Base-by-base conservation (phyloP, 176 grass and related monocot genomes). In the Calamus simplicifolius region DNA sequence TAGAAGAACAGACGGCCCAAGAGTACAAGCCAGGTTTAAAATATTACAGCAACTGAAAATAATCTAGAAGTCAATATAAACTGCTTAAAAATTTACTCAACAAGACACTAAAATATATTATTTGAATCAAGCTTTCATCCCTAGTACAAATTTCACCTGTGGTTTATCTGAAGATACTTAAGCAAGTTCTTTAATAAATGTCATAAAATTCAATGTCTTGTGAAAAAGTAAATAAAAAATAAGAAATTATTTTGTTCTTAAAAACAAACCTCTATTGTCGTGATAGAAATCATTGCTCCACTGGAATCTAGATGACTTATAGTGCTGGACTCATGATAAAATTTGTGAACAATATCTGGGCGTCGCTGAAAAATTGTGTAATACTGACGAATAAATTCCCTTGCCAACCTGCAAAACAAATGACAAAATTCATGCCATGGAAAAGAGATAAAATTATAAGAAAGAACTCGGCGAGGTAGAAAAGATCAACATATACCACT, bases 361-460 rank as follows among this genome's bases (percentile, higher is more conserved):
- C 79, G 66, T 31, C 63, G 75, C 0, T 92, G 84, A 50, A 98
- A 76, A 69, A 92, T 86, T 6, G 66, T 69, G 68, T 98, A 98
- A 62, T 98, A 98, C 31, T 92, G 93, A 52, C 88, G 69, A 57
- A 98, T 79, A 80, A 98, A 98, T 61, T 79, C n/a, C 87, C 31
- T 69, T 69, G 12, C 81, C 64, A 73, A 98, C 75, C 87, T 98
- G 68, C 13, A 73, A 27, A 68, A 25, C 23, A 59, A 50, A 25
- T 53, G 1, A 12, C 26, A 58, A 43, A 6, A 52, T 17, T 7
- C 31, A 17, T 14, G 49, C 15, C 6, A 27, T 15, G 3, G 8
- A 35, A 19, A 12, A 43, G 35, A 43, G 35, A 43, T 43, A 43
- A 43, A 12, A 43, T 12, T 10, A 43, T 8, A 43, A 43, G 8